Evolutionary conservation across 257 asterid genomes (phyloP), one percentile per base, ranked within the genome.

Genomic region (Penstemon barbatus): DNA sequence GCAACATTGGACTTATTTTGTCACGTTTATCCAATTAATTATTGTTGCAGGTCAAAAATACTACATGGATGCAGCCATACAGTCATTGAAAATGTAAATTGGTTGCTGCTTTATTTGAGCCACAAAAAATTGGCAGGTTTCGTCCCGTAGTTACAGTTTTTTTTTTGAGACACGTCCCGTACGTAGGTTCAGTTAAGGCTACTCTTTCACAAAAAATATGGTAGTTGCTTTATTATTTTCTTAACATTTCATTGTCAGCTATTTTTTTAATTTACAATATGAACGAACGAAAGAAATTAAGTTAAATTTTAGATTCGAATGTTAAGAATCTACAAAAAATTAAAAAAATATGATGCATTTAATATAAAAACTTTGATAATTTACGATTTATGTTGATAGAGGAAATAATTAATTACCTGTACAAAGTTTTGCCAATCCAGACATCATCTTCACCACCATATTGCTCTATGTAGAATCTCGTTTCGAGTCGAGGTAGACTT

Each of bases 351-450:
- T 15, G 0, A 15, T 15, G 18, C 19, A 6, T 13, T 12, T 36
- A 57, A 45, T 11, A 56, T 7, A 49, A 37, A 65, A 48, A 11
- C 33, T 0, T 0, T 46, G 18, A 8, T 42, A 46, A 45, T 5
- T 25, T n/a, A 7, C 0, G 40, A 18, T 18, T 19, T 3, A 11
- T 25, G 33, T 1, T 25, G 33, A 2, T 25, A 25, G 33, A 25
- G 6, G 19, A 57, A 4, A 59, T 4, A 6, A 49, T 3, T 10
- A 58, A 2, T 4, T 71, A 92, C 98, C 96, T 89, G 80, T 94
- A 90, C 15, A 93, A 75, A 5, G 96, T 84, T 77, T 94, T 94
- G 67, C 99, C 97, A 62, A 94, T 94, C 99, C 99, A 94, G 3
- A 94, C 94, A 67, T 94, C 99, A n/a, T 84, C 84, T 4, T 79